Evolutionary conservation across 805 yeast species (phyloP), one percentile per base, ranked within the genome.

Genomic region (Helenozyma rhizophorensis): DNA sequence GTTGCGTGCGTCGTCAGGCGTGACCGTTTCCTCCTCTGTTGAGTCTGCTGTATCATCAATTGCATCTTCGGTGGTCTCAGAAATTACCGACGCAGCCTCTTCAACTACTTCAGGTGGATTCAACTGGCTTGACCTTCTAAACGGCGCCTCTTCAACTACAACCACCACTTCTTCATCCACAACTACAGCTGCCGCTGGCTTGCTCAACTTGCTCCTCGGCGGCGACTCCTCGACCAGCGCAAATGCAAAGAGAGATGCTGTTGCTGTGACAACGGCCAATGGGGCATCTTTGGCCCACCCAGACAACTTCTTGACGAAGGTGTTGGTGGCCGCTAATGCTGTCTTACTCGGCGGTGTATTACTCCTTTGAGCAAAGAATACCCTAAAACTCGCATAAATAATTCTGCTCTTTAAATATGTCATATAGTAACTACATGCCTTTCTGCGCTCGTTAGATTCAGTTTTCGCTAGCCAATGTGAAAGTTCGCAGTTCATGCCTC

Each of bases 281-380:
- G 32, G 27, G 21, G 21, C 26, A 32, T 32, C 35, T 4, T 26
- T 25, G 22, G 16, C 14, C 26, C 25, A 8, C 8, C 29, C 14
- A 25, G 17, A 13, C 12, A 23, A 21, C 13, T 15, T 19, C 28
- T 4, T 23, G 14, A 27, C 36, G 19, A 23, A 32, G 18, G 19
- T 24, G 5, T 38, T 41, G 33, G 16, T 39, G 8, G 26, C 21
- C 21, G 17, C 27, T 12, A 40, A 33, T 25, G 32, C 32, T 3
- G 16, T 30, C 13, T 15, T 41, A 4, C 17, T 40, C 9, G 40
- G 37, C 2, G 33, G 33, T 4, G 14, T 40, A 11, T 6, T 39
- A 21, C 15, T 32, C 14, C 36, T 36, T 15, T 36, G 14, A 25
- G 3, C 24, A n/a, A n/a, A n/a, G 18, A 19, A 17, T 17, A 17